Percentiles rank a stretch among this genome's conserved stretches.
These are phyloP conservation scores for Vitis hybrid DNA, from an alignment of 177 flowering plant genomes.

Conservation along the genomic window DNA sequence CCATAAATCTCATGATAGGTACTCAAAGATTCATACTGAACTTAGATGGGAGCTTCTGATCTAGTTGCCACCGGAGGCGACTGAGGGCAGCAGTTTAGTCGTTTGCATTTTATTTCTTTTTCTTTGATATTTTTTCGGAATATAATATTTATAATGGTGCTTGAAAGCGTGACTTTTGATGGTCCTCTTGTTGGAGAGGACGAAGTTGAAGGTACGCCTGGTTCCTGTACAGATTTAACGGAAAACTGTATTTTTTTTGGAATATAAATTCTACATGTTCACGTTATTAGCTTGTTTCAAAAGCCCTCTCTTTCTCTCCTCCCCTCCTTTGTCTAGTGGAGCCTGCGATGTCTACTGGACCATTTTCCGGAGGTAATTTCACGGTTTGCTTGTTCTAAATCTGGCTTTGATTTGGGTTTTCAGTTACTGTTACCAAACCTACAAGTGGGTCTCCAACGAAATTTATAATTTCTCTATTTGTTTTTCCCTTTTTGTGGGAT, in stretches of 20 bases:
- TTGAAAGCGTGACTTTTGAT: conserved; percentile 25
- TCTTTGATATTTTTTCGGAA: not conserved
- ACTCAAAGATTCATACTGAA: no score
- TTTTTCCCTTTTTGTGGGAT: no score
- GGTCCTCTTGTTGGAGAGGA: conserved; percentile 10
- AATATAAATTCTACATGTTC: no score
- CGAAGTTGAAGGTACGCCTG: conserved; percentile 17
- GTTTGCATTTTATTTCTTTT: not conserved
- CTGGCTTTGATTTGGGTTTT: not conserved
- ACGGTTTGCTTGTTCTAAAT: not conserved
- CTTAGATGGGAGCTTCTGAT: no score
- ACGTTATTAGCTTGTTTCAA: not conserved
- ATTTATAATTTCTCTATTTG: no score
- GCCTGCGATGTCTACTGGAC: no score
- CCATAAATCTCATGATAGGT: no score
- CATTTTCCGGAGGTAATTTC: no score
- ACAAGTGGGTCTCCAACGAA: no score
- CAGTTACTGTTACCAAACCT: not conserved
- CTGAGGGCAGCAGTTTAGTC: not conserved
- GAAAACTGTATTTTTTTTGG: conserved; percentile 4
- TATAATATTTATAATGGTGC: conserved; percentile 5
- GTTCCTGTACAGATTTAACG: conserved; percentile 17
- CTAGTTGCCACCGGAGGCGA: no score
- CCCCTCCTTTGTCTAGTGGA: not conserved
- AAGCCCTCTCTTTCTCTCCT: not conserved